Percentiles rank a stretch among this genome's conserved stretches.
These are phyloP conservation scores for Nannizziopsis arthrosporioides DNA, from an alignment of 2,329 filamentous ascomycete genomes.

Conservation along the genomic window DNA sequence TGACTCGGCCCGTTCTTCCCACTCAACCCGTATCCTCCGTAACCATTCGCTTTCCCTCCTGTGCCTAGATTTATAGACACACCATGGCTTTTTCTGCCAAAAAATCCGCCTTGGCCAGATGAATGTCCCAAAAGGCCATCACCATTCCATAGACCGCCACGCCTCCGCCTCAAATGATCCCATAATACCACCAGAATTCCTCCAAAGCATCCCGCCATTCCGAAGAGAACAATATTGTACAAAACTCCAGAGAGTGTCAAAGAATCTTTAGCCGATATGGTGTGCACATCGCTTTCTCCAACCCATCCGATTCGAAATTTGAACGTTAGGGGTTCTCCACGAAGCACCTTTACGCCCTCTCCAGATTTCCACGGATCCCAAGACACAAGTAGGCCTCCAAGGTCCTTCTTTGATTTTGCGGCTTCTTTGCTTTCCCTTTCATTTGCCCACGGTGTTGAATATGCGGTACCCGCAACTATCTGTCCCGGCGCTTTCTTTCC, in stretches of 20 bases:
- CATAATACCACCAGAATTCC: slow-evolving; percentile 29
- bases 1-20: slow-evolving; percentile 21
- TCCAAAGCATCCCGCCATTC: slow-evolving; percentile 27
- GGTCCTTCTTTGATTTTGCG: slow-evolving; percentile 36
- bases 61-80: slow-evolving; percentile 38
- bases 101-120: slow-evolving; percentile 5
- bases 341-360: slow-evolving; percentile 57
- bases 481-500: slow-evolving; percentile 55
- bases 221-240: slow-evolving; percentile 18
- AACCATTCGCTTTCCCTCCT: slow-evolving; percentile 43
- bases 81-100: slow-evolving; percentile 42
- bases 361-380: slow-evolving; percentile 36
- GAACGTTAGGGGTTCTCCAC: slow-evolving; percentile 73
- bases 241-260: slow-evolving; percentile 17
- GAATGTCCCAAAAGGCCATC: slow-evolving; percentile 37
- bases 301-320: slow-evolving; percentile 71
- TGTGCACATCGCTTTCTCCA: slow-evolving; percentile 30
- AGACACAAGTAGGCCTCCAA: slow-evolving; percentile 26
- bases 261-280: slow-evolving; percentile 17
- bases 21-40: slow-evolving; percentile 44
- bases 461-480: slow-evolving; percentile 76
- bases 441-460: slow-evolving; percentile 63
- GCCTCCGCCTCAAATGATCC: slow-evolving; percentile 23
- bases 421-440: slow-evolving; percentile 15
- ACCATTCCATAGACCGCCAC: slow-evolving; percentile 27